phyloP scores from a whole-genome alignment of 768 basidiomycete genomes.

The Pleurotus cornucopiae region DNA sequence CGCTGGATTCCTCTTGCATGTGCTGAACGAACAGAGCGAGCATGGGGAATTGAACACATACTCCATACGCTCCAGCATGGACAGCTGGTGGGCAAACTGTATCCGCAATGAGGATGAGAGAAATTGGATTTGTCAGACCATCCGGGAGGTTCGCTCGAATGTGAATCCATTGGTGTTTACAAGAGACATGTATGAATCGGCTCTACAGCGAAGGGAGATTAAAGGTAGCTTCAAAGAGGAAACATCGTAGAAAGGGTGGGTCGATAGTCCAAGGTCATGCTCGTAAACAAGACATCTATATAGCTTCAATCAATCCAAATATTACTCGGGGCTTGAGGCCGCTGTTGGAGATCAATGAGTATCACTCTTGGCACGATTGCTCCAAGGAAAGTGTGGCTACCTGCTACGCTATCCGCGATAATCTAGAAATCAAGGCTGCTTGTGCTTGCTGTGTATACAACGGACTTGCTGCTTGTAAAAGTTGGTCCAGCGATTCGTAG shows the following conservation, averaged over 20 bases:
- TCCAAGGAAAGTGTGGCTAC: neutral
- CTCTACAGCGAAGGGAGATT: conserved; percentile 35
- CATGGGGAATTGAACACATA: conserved; percentile 43
- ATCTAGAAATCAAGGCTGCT: conserved; percentile 41
- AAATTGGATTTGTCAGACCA: conserved; percentile 45
- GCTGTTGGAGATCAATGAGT: neutral
- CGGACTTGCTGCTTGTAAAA: conserved; percentile 53
- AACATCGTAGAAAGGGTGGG: conserved; percentile 7
- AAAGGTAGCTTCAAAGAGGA: conserved; percentile 28
- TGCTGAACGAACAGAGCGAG: conserved; percentile 69
- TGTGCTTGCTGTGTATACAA: conserved; percentile 44
- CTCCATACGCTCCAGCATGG: conserved; percentile 59
- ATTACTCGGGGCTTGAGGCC: no score
- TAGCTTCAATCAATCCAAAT: no score
- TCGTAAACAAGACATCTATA: no score
- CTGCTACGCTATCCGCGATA: conserved; percentile 20
- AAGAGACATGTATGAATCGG: conserved; percentile 50
- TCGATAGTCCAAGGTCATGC: neutral
- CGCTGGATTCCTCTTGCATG: conserved; percentile 63
- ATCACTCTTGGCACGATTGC: neutral
- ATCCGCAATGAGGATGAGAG: conserved; percentile 59
- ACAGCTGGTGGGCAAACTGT: conserved; percentile 76
- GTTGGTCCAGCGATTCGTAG: conserved; percentile 58
- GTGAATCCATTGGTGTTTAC: conserved; percentile 45
- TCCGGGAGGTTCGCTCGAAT: conserved; percentile 44